Conservation (phyloP, 345 rosid species). For the Microcos paniculata region DNA sequence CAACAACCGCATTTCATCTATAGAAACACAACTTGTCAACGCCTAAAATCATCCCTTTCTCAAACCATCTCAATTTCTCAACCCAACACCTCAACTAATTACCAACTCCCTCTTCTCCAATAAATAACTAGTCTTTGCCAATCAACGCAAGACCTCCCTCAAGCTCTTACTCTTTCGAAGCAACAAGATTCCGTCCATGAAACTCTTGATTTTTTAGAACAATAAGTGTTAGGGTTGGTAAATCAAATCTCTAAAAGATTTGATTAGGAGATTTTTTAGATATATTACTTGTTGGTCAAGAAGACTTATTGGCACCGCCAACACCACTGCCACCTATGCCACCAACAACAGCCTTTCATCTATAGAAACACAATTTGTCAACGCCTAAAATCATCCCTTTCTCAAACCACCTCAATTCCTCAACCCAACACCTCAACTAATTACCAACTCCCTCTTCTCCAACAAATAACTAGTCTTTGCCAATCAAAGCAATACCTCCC, state of each 20-base stretch:
- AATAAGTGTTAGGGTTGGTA: too few relatives aligned
- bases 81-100: not conserved
- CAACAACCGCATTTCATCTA: not conserved
- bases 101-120: slow-evolving; percentile 25
- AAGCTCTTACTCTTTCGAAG: slow-evolving; percentile 35
- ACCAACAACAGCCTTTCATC: not conserved
- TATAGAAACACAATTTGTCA: not conserved
- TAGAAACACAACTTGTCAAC: not conserved
- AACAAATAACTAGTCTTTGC: slow-evolving; percentile 39
- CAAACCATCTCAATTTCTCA: not conserved
- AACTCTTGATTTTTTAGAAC: slow-evolving; percentile 18
- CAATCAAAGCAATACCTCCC: slow-evolving; percentile 37
- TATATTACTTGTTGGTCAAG: too few relatives aligned
- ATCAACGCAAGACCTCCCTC: slow-evolving; percentile 34
- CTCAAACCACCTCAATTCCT: slow-evolving; percentile 5
- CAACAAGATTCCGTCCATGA: slow-evolving; percentile 13
- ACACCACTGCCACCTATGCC: not conserved
- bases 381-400: slow-evolving; percentile 15
- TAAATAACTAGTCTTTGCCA: slow-evolving; percentile 41
- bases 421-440: not conserved
- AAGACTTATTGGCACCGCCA: too few relatives aligned
- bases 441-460: slow-evolving; percentile 23
- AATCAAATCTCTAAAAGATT: too few relatives aligned
- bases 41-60: slow-evolving; percentile 16
- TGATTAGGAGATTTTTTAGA: too few relatives aligned